Evolutionary conservation across 176 grass and related monocot species (phyloP).

Genomic region (Aegilops bicornis): DNA sequence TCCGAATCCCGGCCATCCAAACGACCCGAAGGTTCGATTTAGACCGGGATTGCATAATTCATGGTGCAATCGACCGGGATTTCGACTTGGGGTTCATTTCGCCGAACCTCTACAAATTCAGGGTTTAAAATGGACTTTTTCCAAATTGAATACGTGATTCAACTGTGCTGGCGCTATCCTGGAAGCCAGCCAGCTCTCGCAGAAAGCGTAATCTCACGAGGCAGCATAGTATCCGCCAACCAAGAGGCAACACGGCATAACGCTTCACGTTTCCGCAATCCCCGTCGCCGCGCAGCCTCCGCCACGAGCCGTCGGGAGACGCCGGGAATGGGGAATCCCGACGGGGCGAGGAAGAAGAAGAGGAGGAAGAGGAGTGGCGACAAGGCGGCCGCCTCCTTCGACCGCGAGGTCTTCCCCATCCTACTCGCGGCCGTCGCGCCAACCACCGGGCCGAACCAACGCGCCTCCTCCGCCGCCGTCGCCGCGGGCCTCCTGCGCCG

Average conservation of each 20-base stretch:
- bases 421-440: conserved; percentile 31
- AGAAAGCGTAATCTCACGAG: background rate
- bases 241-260: background rate
- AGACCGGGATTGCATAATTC: too few relatives aligned
- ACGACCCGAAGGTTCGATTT: too few relatives aligned
- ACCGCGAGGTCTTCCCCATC: conserved; percentile 33
- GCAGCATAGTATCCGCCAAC: background rate
- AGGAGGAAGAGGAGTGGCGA: conserved; percentile 26
- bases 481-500: conserved; percentile 34
- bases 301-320: conserved; percentile 5
- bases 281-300: background rate
- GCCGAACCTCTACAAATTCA: too few relatives aligned
- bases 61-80: too few relatives aligned
- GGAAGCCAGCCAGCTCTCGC: background rate
- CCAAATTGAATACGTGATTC: too few relatives aligned
- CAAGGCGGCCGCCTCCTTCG: conserved; percentile 14
- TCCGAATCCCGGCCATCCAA: too few relatives aligned
- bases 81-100: too few relatives aligned
- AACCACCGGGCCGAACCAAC: background rate
- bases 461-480: background rate
- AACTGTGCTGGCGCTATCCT: background rate
- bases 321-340: background rate
- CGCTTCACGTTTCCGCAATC: fast-evolving
- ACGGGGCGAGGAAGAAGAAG: conserved; percentile 27
- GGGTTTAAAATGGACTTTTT: too few relatives aligned